Base-by-base conservation (phyloP, 2,329 filamentous ascomycete genomes). In the Orbilia ellipsospora region DNA sequence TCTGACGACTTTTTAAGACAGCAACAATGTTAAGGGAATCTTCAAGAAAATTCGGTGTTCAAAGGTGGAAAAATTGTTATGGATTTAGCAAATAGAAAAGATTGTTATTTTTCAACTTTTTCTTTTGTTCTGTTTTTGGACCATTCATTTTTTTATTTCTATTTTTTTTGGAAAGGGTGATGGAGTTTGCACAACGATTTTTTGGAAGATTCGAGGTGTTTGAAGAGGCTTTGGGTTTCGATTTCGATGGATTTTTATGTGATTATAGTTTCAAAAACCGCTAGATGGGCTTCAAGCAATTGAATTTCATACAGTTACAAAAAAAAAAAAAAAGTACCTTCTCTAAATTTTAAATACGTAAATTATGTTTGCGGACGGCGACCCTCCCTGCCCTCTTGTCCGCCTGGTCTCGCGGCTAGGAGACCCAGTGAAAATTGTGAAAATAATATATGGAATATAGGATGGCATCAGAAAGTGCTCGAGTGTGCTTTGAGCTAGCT, bases 291-390 rank as follows among this genome's bases (percentile, higher is more conserved):
- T 52, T 52, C 48, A 23, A 52, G 48, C 48, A 23, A 20, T 52
- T 18, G 48, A 52, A 52, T 52, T 18, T 48, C 48, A 52, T 52
- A n/a, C 7, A 23, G 18, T 23, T 23, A 52, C 48, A n/a, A 52
- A 52, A 52, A 52, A 52, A n/a, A 52, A 52, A 52, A 52, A 52
- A 18, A 8, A 1, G 4, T 12, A 23, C 10, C 5, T 13, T n/a
- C 12, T 18, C n/a, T 18, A 12, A 36, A 6, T 36, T 36, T 7
- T 10, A 6, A 36, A 36, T 36, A 36, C 1, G 31, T 36, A 6
- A 7, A 36, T 10, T 36, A 36, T 36, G 31, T 36, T 36, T 36
- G 23, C 23, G 23, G 4, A 23, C 23, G 23, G 23, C 23, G 23
- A 23, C 23, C 23, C 23, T 23, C n/a, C n/a, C n/a, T n/a, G n/a